Percentiles rank a stretch among this genome's conserved stretches.
phyloP scores from a whole-genome alignment of 306 rosid species.

The Dryas drummondii region DNA sequence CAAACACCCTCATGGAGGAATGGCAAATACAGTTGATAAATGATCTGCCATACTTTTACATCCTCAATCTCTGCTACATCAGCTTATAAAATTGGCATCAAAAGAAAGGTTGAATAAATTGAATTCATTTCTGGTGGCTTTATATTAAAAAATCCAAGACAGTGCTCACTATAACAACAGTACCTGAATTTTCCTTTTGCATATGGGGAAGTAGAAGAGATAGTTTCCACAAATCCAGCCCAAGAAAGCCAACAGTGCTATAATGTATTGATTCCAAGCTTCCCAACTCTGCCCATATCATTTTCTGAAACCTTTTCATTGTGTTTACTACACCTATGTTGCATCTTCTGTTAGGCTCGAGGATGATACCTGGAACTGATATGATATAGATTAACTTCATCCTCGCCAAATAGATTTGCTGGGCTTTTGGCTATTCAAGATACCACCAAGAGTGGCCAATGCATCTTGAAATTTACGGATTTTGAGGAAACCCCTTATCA shows the following conservation, averaged over 20 bases:
- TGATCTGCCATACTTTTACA: background rate
- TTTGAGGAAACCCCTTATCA: slow-evolving; percentile 74
- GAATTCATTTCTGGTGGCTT: background rate
- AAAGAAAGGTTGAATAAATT: background rate
- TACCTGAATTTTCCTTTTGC: slow-evolving; percentile 7
- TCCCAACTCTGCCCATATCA: background rate
- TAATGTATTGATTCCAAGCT: background rate
- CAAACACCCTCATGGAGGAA: slow-evolving; percentile 1
- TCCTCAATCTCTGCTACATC: slow-evolving; percentile 6
- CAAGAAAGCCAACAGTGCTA: background rate
- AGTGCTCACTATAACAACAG: background rate
- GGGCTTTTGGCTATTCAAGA: slow-evolving; percentile 56
- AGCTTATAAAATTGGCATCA: slow-evolving; percentile 6
- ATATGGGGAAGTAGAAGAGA: background rate
- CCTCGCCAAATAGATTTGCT: slow-evolving; percentile 40
- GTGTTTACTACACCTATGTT: background rate
- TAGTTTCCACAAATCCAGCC: background rate
- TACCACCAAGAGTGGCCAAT: slow-evolving; percentile 64
- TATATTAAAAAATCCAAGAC: background rate
- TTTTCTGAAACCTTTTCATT: background rate
- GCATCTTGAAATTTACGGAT: slow-evolving; percentile 78
- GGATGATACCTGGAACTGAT: background rate
- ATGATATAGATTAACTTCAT: slow-evolving; percentile 11
- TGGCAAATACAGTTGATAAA: background rate
- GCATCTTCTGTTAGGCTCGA: background rate